Percentiles rank a stretch among this genome's conserved stretches.
Evolutionary conservation across 1,284 basidiomycete species (phyloP).

Genomic region (Tilletia caries): DNA sequence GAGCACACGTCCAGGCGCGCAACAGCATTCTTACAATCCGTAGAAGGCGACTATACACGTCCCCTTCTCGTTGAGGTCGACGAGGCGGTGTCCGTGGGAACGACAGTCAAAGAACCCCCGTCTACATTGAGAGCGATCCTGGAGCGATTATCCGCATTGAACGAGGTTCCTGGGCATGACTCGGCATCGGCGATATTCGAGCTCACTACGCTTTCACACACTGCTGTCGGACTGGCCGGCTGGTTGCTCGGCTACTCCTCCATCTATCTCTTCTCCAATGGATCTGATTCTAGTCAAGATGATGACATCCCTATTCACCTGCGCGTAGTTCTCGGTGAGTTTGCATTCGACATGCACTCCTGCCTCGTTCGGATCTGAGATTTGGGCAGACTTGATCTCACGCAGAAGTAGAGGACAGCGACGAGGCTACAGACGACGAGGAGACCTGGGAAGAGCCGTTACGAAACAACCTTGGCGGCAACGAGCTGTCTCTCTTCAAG

Average conservation of each 20-base stretch:
- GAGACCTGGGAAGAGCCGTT: no score
- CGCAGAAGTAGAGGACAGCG: no score
- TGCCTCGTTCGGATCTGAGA: no score
- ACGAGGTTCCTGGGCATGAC: not conserved
- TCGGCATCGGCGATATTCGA: not conserved
- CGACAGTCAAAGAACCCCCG: not conserved
- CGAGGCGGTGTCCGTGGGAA: not conserved
- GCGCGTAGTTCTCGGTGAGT: no score
- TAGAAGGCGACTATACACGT: not conserved
- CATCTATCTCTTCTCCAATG: not conserved
- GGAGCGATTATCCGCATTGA: not conserved
- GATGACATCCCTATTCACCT: no score
- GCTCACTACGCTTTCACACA: not conserved
- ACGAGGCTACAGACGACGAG: no score
- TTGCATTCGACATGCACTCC: no score
- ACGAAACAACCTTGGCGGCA: no score
- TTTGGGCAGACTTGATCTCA: no score
- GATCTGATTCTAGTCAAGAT: no score
- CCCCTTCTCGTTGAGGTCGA: not conserved
- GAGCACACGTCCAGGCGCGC: not conserved
- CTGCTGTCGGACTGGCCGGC: slow-evolving; percentile 1
- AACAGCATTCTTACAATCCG: not conserved
- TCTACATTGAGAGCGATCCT: not conserved
- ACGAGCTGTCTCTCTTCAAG: no score
- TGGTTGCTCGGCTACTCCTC: slow-evolving; percentile 3